These are phyloP conservation scores for Micromonas pusilla DNA, from an alignment of 139 green algal species.

Conservation along the genomic window DNA sequence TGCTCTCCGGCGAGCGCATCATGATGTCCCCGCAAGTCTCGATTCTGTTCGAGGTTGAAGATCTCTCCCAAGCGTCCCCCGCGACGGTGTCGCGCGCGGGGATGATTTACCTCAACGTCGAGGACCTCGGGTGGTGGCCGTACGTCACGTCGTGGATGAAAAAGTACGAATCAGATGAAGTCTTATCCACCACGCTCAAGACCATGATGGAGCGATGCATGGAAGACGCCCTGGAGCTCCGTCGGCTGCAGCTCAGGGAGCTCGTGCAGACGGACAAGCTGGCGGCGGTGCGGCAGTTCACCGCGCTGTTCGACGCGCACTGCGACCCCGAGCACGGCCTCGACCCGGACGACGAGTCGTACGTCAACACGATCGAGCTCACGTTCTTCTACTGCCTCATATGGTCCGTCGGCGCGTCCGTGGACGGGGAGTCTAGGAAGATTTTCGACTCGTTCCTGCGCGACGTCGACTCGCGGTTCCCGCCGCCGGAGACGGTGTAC, in stretches of 20 bases:
- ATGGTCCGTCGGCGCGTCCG: constrained; percentile 66
- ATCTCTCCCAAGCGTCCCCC: constrained; percentile 62
- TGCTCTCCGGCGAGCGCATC: constrained; percentile 69
- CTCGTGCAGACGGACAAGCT: constrained; percentile 63
- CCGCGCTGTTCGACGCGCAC: constrained; percentile 64
- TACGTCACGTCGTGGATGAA: constrained; percentile 62
- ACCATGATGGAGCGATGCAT: constrained; percentile 68
- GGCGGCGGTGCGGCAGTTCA: constrained; percentile 56
- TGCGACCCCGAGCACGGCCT: constrained; percentile 31
- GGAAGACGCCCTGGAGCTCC: constrained; percentile 56
- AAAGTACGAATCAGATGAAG: constrained; percentile 21
- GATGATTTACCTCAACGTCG: constrained; percentile 81
- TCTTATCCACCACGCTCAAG: constrained; percentile 44
- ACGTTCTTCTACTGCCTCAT: constrained; percentile 77
- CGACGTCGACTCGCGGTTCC: constrained; percentile 53
- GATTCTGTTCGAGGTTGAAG: constrained; percentile 76
- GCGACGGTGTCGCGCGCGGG: constrained; percentile 62
- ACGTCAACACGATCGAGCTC: constrained; percentile 59
- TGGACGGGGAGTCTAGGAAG: constrained; percentile 65
- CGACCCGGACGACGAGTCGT: constrained; percentile 38
- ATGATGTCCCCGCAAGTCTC: constrained; percentile 62
- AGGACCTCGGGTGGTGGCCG: constrained; percentile 68
- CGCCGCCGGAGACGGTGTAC: constrained; percentile 62
- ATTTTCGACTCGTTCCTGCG: constrained; percentile 49
- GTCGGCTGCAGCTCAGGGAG: constrained; percentile 59